Evolutionary conservation across 805 yeast genomes (phyloP), one percentile per base, ranked within the genome.

Genomic region (Cyberlindnera lachancei): DNA sequence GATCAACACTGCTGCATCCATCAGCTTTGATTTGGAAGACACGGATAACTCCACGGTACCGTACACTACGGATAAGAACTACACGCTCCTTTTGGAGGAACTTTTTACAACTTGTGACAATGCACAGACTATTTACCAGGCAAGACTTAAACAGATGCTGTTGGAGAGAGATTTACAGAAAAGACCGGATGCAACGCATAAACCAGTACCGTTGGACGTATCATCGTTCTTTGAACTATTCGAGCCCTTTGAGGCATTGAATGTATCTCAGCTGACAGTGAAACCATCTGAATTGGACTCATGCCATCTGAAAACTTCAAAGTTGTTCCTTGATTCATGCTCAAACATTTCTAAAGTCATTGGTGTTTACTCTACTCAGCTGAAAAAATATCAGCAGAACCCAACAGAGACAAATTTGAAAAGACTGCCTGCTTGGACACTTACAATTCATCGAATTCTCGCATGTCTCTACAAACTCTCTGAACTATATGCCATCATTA

Each of bases 391-490:
- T 35, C 44, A 50, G n/a, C 31, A 30, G 13, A 44, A 37, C 20
- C 38, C 49, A 1, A 25, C 34, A 7, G 50, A 50, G 15, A 37
- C 37, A 1, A 26, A 34, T 14, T 27, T 62, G 8, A 53, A 53
- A 23, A 52, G 56, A 15, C 29, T 64, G 2, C 64, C 66, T 4
- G 42, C 49, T 30, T 56, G 63, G 58, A 46, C 55, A n/a, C 60
- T 54, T 36, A 50, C 71, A 1, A 44, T 70, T 25, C 80, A 75
- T 42, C 56, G 68, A 36, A 53, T 71, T 4, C 61, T 71, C 35
- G 59, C 70, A 12, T 45, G 36, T 10, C 39, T 41, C 21, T 33
- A 47, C 7, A 52, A 70, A 26, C 45, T 68, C 20, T 62, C 66
- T 32, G 75, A 69, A 30, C 37, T 66, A 16, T 67, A 66, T 40